These are phyloP conservation scores for Adansonia gregorii DNA, from an alignment of 441 rosid species.

Conservation along the genomic window DNA sequence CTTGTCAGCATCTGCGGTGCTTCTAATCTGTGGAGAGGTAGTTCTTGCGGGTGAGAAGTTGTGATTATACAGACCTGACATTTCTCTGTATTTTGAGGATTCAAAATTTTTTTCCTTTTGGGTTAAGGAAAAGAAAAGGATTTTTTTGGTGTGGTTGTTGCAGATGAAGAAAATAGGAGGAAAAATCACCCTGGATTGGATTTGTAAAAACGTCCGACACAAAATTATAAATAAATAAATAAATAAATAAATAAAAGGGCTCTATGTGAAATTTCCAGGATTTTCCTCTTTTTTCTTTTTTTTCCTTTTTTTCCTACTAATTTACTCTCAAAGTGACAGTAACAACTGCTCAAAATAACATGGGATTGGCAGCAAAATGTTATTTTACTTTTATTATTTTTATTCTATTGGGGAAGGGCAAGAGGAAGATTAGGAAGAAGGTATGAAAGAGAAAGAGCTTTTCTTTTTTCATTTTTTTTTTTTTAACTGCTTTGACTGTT, in stretches of 20 bases:
- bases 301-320: neutral
- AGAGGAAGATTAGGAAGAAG: neutral
- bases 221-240: neutral
- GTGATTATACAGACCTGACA: conserved; percentile 94
- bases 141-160: conserved; percentile 48
- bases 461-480: too few species aligned
- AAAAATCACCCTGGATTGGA: neutral
- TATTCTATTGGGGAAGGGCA: neutral
- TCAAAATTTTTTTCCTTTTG: conserved; percentile 30
- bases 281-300: conserved; percentile 36
- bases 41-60: conserved; percentile 93
- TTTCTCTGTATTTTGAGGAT: conserved; percentile 37
- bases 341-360: neutral
- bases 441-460: neutral
- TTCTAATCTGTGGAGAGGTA: conserved; percentile 47
- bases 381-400: neutral
- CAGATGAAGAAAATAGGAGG: conserved; percentile 39
- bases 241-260: conserved; percentile 1
- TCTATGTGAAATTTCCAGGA: conserved; percentile 30
- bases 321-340: neutral
- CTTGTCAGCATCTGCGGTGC: conserved; percentile 89
- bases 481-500: neutral
- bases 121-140: conserved; percentile 34
- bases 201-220: neutral
- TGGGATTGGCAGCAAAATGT: neutral